These are phyloP conservation scores for Trypanosoma lewisi DNA, from an alignment of 208 protist genomes.

Conservation along the genomic window DNA sequence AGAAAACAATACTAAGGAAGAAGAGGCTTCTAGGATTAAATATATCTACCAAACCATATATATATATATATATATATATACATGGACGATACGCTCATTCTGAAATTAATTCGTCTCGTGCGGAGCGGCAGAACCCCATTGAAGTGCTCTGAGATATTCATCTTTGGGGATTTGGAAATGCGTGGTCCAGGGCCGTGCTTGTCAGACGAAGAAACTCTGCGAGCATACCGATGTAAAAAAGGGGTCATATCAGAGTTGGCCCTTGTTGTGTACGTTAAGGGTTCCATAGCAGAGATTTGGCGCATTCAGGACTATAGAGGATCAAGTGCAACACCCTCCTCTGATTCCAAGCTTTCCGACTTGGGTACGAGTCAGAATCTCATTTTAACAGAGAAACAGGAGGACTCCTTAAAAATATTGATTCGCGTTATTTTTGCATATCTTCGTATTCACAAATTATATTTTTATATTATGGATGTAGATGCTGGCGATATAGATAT, in stretches of 20 bases:
- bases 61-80: background rate
- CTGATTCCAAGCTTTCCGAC: background rate
- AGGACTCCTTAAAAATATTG: constrained; percentile 15
- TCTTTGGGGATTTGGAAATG: constrained; percentile 24
- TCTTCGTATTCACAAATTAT: constrained; percentile 30
- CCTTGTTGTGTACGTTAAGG: constrained; percentile 20
- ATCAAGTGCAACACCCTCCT: background rate
- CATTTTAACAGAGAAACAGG: constrained; percentile 10
- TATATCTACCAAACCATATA: constrained; percentile 4
- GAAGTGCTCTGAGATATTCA: constrained; percentile 11
- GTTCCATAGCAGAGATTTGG: constrained; percentile 26
- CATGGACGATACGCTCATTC: constrained; percentile 28
- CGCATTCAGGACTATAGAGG: constrained; percentile 20
- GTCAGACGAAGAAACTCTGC: constrained; percentile 14
- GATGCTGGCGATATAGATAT: background rate
- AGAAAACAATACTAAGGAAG: too few species aligned
- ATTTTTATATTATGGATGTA: constrained; percentile 15
- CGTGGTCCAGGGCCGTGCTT: constrained; percentile 13
- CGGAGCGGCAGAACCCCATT: constrained; percentile 16
- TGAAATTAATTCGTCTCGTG: constrained; percentile 29
- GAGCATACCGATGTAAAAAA: background rate
- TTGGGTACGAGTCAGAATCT: background rate
- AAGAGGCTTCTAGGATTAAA: too few species aligned
- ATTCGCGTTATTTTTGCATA: constrained; percentile 34
- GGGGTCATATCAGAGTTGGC: background rate